Conservation (phyloP, 2,329 filamentous ascomycete genomes). For the Sclerotinia sclerotiorum region DNA sequence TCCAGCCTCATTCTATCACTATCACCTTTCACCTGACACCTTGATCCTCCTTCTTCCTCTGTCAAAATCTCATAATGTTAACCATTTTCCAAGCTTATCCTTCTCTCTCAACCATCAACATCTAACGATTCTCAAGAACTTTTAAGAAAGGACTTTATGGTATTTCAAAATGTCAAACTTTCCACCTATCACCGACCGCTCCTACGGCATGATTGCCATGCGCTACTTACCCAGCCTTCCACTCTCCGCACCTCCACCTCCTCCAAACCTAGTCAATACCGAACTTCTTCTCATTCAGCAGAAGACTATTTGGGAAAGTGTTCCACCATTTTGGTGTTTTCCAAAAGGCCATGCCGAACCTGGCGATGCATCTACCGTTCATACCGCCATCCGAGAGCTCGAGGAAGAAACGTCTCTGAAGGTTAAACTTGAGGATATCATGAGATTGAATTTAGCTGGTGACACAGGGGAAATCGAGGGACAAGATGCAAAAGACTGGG, state of each 20-base stretch:
- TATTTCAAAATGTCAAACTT: conserved; percentile 1
- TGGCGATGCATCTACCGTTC: conserved; percentile 11
- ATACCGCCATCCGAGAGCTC: conserved; percentile 29
- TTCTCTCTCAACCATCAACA: neutral
- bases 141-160: neutral
- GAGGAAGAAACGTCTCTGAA: conserved; percentile 28
- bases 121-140: neutral
- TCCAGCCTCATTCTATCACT: neutral
- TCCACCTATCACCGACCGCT: conserved; percentile 28
- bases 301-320: conserved; percentile 18
- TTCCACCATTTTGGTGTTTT: conserved; percentile 28
- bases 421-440: conserved; percentile 16
- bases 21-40: neutral
- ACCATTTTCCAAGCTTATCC: neutral
- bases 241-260: conserved; percentile 9
- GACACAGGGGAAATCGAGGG: conserved; percentile 14
- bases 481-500: conserved; percentile 15
- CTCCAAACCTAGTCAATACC: conserved; percentile 23
- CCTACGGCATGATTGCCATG: conserved; percentile 30
- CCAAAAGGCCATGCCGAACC: conserved; percentile 31
- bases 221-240: conserved; percentile 20
- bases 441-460: conserved; percentile 14
- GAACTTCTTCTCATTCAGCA: conserved; percentile 31
- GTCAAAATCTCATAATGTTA: neutral
- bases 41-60: neutral